phyloP scores from a whole-genome alignment of 495 filamentous ascomycete species.

The Hypoxylon lienhwacheense region DNA sequence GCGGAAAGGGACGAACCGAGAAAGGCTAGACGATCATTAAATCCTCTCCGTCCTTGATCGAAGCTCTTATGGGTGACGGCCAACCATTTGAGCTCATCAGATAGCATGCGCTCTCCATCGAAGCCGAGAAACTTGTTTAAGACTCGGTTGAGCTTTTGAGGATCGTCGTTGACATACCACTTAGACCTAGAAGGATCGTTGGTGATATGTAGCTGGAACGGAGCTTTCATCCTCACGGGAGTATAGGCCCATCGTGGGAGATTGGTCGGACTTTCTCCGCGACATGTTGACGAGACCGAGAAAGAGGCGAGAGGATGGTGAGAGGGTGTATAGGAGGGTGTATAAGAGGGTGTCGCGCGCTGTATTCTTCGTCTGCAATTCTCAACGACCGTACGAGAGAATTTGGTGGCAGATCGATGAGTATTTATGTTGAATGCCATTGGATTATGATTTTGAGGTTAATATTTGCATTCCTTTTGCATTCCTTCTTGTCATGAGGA shows the following conservation, averaged over 20 bases:
- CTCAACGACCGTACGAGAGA: too few species aligned
- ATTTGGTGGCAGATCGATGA: too few species aligned
- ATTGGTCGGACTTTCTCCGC: conserved; percentile 11
- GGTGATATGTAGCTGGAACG: conserved; percentile 59
- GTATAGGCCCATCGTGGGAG: conserved; percentile 81
- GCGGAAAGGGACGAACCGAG: conserved; percentile 63
- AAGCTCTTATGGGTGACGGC: conserved; percentile 98
- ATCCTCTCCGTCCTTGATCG: conserved; percentile 89
- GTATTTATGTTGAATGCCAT: too few species aligned
- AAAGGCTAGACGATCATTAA: conserved; percentile 90
- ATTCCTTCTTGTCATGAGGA: too few species aligned
- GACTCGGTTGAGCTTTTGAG: conserved; percentile 68
- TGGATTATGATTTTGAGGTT: too few species aligned
- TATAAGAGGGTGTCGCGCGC: conserved; percentile 4
- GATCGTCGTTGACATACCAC: conserved; percentile 75
- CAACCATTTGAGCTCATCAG: conserved; percentile 93
- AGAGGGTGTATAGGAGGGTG: too few species aligned
- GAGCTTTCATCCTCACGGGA: conserved; percentile 73
- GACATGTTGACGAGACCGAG: conserved; percentile 26
- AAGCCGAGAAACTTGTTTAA: conserved; percentile 72
- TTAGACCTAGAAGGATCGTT: conserved; percentile 48
- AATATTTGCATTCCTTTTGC: too few species aligned
- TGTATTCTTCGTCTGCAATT: neutral
- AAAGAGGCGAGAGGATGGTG: conserved; percentile 20
- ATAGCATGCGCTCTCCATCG: conserved; percentile 69